A percentile compares a stretch with the other conserved stretches of the same genome.
Evolutionary conservation across 2,329 filamentous ascomycete genomes (phyloP).

Genomic region (Fusarium nelsonii): DNA sequence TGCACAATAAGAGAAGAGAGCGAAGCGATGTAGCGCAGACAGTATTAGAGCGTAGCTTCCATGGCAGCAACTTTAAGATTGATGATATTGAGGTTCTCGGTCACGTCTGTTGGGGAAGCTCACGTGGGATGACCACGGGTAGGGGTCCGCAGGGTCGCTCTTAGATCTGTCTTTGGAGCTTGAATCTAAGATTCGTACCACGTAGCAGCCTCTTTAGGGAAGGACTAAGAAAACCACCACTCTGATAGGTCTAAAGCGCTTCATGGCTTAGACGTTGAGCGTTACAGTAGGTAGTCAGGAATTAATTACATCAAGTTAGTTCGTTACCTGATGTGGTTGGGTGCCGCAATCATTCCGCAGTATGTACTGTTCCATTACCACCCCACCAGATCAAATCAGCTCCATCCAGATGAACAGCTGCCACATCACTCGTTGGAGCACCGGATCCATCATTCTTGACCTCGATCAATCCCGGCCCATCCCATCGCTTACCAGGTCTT

Average conservation of each 20-base stretch:
- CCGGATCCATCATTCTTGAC: conserved; percentile 7
- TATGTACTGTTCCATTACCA: background rate
- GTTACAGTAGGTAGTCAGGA: conserved; percentile 30
- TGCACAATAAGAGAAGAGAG: conserved; percentile 3
- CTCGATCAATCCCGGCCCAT: background rate
- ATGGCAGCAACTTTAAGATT: background rate
- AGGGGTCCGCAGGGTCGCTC: conserved; percentile 26
- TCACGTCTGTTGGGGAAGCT: conserved; percentile 45
- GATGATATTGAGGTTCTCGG: too few relatives aligned
- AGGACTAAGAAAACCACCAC: background rate
- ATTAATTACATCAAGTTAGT: background rate
- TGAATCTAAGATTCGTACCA: conserved; percentile 15
- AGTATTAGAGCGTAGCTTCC: background rate
- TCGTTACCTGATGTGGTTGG: conserved; percentile 6
- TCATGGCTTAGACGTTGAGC: conserved; percentile 3
- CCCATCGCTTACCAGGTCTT: background rate
- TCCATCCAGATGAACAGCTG: conserved; percentile 22
- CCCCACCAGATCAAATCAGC: conserved; percentile 31
- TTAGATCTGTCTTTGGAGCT: conserved; percentile 16
- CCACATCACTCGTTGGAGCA: conserved; percentile 37
- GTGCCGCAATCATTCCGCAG: conserved; percentile 19
- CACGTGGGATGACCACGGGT: conserved; percentile 43
- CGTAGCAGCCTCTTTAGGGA: background rate
- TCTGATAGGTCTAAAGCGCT: conserved; percentile 1
- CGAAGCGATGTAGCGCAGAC: conserved; percentile 11